Base-by-base conservation (phyloP, 2,329 filamentous ascomycete species). In the Ascochyta rabiei region DNA sequence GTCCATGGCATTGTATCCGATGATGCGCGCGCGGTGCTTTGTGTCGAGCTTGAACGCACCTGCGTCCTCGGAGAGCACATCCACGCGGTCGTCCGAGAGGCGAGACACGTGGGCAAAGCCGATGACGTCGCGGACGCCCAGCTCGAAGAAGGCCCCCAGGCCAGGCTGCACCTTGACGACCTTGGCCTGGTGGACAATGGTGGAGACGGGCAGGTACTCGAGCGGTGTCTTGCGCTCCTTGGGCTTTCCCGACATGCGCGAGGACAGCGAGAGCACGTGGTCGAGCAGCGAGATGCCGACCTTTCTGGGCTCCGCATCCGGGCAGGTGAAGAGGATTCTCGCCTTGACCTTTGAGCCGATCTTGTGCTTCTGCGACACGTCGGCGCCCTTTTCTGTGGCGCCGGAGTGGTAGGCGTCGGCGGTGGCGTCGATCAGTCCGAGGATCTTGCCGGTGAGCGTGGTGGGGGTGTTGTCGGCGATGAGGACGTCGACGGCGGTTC, bases 81-180 rank as follows among this genome's bases (percentile, higher is more conserved):
- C 95, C 48, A 97, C 84, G 73, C 95, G 96, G 63, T 89, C 88
- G 72, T 99, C 93, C 55, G 93, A 89, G 57, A 99, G 84, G 60
- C 90, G 86, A 1, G 95, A 99, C 61, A 99, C 96, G 74, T 99
- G 95, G 19, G 96, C 92, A 69, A 97, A 99, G 9, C 91, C 91
- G n/a, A 85, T 80, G 2, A 93, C 80, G 26, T 87, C 84, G 35
- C 84, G 80, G 6, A 88, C 77, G 2, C 87, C 87, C 23, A 93
- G 77, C 62, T 90, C 85, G 15, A 93, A 82, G 67, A 96, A 96
- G 2, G 97, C 80, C 48, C 95, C 96, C 56, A 93, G 84, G 3
- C 88, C 86, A 5, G 87, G 81, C 62, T 96, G 89, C 2, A 97
- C 91, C 62, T 89, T 89, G 48, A 87, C 84, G 7, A 99, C 87